Conservation (phyloP, 2,329 filamentous ascomycete species). For the Macrophomina pseudophaseolina region DNA sequence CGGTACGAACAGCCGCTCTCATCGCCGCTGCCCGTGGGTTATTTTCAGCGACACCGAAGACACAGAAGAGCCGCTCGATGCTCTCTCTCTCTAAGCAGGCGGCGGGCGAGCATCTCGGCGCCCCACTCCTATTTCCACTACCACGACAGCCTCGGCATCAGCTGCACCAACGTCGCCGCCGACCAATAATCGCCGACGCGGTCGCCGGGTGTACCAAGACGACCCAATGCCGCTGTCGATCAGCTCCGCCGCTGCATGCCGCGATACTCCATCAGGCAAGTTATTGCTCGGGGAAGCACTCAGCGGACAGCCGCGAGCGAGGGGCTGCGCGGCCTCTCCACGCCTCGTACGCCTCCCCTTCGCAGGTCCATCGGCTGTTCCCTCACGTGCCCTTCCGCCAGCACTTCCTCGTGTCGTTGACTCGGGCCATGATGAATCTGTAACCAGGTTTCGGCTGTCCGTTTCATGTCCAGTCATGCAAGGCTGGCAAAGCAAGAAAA, state of each 20-base stretch:
- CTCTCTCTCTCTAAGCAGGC: too few relatives aligned
- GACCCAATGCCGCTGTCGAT: conserved; percentile 10
- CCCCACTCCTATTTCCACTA: conserved; percentile 24
- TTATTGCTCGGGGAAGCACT: conserved; percentile 8
- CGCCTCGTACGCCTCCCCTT: conserved; percentile 6
- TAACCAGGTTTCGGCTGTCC: conserved; percentile 23
- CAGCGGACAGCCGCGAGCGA: conserved; percentile 9
- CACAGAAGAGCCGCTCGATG: neutral
- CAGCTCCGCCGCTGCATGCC: conserved; percentile 16
- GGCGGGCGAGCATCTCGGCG: conserved; percentile 6
- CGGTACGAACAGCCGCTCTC: neutral
- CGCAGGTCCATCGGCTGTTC: neutral
- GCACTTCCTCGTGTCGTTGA: neutral
- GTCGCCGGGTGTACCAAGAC: neutral
- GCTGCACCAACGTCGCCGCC: neutral
- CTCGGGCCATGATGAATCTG: conserved; percentile 20
- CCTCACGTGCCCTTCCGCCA: conserved; percentile 3
- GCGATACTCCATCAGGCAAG: conserved; percentile 15
- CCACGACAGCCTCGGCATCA: conserved; percentile 14
- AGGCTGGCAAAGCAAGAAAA: conserved; percentile 22
- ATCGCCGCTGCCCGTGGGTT: neutral
- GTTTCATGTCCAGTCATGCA: conserved; percentile 25
- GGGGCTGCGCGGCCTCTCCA: conserved; percentile 19
- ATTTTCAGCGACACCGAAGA: neutral
- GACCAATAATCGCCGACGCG: conserved; percentile 1